Percentiles rank a stretch among this genome's conserved stretches.
These are phyloP conservation scores for Geotrichum europaeum DNA, from an alignment of 1,139 yeast species.

Conservation along the genomic window DNA sequence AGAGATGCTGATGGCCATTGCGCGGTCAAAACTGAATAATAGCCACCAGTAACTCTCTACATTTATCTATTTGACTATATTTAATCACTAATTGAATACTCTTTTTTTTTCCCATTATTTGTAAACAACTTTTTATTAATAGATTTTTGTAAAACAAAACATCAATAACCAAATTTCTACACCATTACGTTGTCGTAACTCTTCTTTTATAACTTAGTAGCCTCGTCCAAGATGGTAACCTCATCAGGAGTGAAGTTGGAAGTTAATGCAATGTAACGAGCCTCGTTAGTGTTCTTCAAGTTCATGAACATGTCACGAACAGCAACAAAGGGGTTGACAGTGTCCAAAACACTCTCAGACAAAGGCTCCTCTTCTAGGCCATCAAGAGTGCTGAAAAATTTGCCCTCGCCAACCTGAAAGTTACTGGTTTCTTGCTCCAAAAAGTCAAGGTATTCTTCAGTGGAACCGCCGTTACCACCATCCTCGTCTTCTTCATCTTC, in stretches of 20 bases:
- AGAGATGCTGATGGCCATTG: conserved; percentile 84
- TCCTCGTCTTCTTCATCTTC: conserved; percentile 12
- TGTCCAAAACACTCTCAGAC: conserved; percentile 70
- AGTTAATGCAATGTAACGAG: conserved; percentile 30
- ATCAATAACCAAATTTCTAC: not conserved
- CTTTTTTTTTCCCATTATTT: not conserved
- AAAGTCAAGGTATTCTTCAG: conserved; percentile 31
- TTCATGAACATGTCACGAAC: conserved; percentile 43
- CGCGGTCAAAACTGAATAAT: conserved; percentile 51
- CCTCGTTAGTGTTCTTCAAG: conserved; percentile 31
- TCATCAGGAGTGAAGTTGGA: conserved; percentile 31
- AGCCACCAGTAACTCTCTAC: conserved; percentile 6
- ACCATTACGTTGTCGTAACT: not conserved
- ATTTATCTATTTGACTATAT: not conserved
- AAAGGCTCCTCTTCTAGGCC: conserved; percentile 77
- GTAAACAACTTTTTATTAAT: not conserved
- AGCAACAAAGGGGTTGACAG: conserved; percentile 54
- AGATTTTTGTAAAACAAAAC: not conserved
- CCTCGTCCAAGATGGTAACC: conserved; percentile 29
- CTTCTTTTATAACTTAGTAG: conserved; percentile 4
- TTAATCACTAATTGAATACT: not conserved
- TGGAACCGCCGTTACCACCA: conserved; percentile 19
- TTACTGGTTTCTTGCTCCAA: conserved; percentile 20
- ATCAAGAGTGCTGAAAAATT: conserved; percentile 30
- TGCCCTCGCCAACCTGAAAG: not conserved